Conservation (phyloP, 331 rosid species). For the Phaseolus coccineus region DNA sequence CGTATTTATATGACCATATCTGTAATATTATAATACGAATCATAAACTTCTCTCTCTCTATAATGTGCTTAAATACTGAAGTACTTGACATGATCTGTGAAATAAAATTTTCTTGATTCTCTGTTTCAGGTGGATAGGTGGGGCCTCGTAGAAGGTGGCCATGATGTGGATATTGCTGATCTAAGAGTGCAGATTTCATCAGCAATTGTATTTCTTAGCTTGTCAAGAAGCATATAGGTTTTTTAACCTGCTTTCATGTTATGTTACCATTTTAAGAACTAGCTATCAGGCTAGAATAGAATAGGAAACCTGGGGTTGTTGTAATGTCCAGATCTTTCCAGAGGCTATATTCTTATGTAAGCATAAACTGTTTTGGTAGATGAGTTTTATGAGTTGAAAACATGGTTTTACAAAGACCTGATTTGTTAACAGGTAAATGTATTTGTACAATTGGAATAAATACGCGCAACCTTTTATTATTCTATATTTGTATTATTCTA, state of each 20-base stretch:
- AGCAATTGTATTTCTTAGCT: conserved; percentile 76
- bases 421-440: conserved; percentile 20
- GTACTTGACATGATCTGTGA: not conserved
- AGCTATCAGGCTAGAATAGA: conserved; percentile 37
- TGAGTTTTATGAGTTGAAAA: conserved; percentile 36
- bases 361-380: conserved; percentile 17
- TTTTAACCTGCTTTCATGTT: not conserved
- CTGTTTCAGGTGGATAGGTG: conserved; percentile 76
- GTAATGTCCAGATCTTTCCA: conserved; percentile 42
- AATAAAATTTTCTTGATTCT: conserved; percentile 24
- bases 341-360: conserved; percentile 30
- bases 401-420: conserved; percentile 1
- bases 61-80: not conserved
- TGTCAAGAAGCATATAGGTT: conserved; percentile 66
- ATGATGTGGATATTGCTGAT: conserved; percentile 91
- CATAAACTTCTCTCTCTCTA: not conserved
- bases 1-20: conserved; percentile 44
- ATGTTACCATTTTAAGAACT: conserved; percentile 40
- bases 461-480: too few relatives aligned
- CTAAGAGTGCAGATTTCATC: conserved; percentile 85
- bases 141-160: conserved; percentile 99
- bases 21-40: not conserved
- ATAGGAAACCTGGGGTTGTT: conserved; percentile 14
- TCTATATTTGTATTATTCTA: too few relatives aligned
- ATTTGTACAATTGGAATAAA: not conserved